Evolutionary conservation across 2,329 filamentous ascomycete genomes (phyloP).

Genomic region (Cephalotrichum gorgonifer): DNA sequence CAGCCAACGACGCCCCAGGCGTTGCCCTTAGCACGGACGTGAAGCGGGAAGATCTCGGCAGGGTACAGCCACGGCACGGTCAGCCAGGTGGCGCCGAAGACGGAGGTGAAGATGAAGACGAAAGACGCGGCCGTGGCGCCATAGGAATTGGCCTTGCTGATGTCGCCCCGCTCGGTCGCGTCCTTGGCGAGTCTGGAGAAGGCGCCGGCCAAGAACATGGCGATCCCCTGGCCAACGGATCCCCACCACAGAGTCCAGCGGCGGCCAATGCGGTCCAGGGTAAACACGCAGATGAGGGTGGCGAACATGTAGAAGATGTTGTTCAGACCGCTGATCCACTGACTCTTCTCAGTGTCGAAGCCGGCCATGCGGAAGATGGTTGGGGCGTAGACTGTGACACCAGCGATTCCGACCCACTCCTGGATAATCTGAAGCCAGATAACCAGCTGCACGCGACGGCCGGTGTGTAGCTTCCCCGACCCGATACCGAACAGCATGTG

Average conservation of each 20-base stretch:
- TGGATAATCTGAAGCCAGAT: conserved; percentile 65
- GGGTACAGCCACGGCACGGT: conserved; percentile 56
- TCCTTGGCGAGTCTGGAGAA: conserved; percentile 42
- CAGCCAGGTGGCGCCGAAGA: conserved; percentile 59
- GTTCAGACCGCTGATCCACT: conserved; percentile 50
- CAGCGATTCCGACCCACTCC: conserved; percentile 60
- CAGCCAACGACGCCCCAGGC: conserved; percentile 53
- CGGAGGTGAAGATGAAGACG: conserved; percentile 52
- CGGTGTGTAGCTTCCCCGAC: conserved; percentile 55
- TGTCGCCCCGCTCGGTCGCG: conserved; percentile 27
- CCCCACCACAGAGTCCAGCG: conserved; percentile 30
- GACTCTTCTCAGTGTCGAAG: conserved; percentile 46
- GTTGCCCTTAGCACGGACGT: conserved; percentile 51
- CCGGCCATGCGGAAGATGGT: conserved; percentile 59
- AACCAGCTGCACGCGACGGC: conserved; percentile 56
- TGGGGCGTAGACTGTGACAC: conserved; percentile 50
- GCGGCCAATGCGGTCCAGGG: conserved; percentile 33
- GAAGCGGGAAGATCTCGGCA: conserved; percentile 53
- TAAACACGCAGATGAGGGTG: conserved; percentile 25
- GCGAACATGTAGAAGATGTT: conserved; percentile 38
- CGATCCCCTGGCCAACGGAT: conserved; percentile 35
- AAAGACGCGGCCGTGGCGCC: conserved; percentile 59
- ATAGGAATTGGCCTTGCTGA: conserved; percentile 35
- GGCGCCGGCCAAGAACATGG: conserved; percentile 49
- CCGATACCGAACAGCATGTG: conserved; percentile 59